Percentiles rank a stretch among this genome's conserved stretches.
Evolutionary conservation across 2,329 filamentous ascomycete species (phyloP).

Genomic region (Neocatenulostroma microsporum): DNA sequence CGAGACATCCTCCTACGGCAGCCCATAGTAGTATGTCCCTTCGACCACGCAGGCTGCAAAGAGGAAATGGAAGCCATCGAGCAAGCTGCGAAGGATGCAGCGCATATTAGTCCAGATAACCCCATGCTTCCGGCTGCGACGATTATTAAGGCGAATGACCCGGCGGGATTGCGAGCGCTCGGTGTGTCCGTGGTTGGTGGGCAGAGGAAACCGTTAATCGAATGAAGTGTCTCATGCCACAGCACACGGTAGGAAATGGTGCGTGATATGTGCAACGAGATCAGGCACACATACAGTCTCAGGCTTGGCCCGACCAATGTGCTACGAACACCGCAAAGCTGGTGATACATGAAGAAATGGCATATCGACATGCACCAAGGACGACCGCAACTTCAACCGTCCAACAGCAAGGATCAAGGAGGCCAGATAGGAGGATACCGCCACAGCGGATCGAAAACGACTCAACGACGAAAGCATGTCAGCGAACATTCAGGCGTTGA

Average conservation of each 20-base stretch:
- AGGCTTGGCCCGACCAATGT: no score
- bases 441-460: no score
- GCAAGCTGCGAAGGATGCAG: constrained; percentile 87
- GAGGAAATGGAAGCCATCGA: constrained; percentile 99
- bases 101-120: constrained; percentile 78
- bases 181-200: constrained; percentile 58
- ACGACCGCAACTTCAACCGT: no score
- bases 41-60: constrained; percentile 92
- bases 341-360: no score
- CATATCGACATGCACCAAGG: no score
- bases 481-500: no score
- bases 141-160: constrained; percentile 73
- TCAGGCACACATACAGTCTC: not conserved
- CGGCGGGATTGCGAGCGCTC: constrained; percentile 50
- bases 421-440: no score
- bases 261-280: no score
- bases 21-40: constrained; percentile 89
- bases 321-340: no score
- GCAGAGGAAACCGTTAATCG: constrained; percentile 56
- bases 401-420: no score
- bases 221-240: constrained; percentile 47
- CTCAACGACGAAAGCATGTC: no score
- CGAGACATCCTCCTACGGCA: constrained; percentile 83
- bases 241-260: not conserved
- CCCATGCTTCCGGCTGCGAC: constrained; percentile 83